A percentile compares a stretch with the other conserved stretches of the same genome.
These are phyloP conservation scores for Nymphaea colorata DNA, from an alignment of 164 flowering plant species.

Conservation along the genomic window DNA sequence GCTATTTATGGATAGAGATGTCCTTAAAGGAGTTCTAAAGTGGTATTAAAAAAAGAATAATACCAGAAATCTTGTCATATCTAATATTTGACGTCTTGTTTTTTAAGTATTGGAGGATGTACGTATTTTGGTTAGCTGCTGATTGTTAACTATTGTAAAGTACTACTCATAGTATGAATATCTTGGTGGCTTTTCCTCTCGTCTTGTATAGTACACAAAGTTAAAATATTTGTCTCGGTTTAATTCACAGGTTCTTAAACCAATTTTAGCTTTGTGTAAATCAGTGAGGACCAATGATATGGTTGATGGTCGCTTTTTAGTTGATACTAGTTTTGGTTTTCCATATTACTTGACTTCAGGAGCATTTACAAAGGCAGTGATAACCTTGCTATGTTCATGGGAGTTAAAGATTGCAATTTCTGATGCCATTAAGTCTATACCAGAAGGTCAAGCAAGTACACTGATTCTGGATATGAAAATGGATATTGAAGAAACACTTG, in stretches of 20 bases:
- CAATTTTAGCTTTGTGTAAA: slow-evolving; percentile 60
- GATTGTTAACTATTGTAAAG: too few relatives aligned
- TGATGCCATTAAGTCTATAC: slow-evolving; percentile 48
- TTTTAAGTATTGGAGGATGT: too few relatives aligned
- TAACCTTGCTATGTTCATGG: slow-evolving; percentile 37
- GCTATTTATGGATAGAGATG: too few relatives aligned
- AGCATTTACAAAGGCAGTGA: slow-evolving; percentile 36
- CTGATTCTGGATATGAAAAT: slow-evolving; percentile 32
- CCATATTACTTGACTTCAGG: slow-evolving; percentile 13
- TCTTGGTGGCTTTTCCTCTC: too few relatives aligned
- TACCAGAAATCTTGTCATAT: too few relatives aligned
- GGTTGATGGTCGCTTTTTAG: too few relatives aligned
- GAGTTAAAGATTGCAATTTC: slow-evolving; percentile 43
- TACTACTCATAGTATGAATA: background rate
- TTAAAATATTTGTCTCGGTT: background rate
- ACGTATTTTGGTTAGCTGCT: too few relatives aligned
- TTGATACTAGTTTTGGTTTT: too few relatives aligned
- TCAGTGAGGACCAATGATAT: slow-evolving; percentile 16
- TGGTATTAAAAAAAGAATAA: too few relatives aligned
- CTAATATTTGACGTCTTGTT: too few relatives aligned
- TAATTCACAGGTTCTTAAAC: slow-evolving; percentile 44
- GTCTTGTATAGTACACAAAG: too few relatives aligned
- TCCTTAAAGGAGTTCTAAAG: too few relatives aligned
- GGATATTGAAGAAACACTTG: slow-evolving; percentile 59
- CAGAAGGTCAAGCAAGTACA: slow-evolving; percentile 84